Evolutionary conservation across 176 grass and related monocot species (phyloP), one percentile per base, ranked within the genome.

Genomic region (Ananas comosus): DNA sequence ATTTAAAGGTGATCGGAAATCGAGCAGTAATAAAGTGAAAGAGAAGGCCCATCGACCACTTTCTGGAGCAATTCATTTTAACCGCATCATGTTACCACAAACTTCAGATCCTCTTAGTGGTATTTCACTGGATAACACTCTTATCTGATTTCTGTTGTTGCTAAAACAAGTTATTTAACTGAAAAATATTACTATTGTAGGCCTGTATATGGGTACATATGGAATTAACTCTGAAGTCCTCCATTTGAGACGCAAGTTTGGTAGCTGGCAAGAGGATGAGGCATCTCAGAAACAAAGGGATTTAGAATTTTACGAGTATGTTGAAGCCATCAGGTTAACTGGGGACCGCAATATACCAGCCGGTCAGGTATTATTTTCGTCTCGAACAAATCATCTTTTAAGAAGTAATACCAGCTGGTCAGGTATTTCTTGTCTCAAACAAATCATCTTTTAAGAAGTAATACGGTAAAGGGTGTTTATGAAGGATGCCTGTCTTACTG

Each of bases 281-380:
- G 69, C 68, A 17, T 68, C 72, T 78, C 76, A 88, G 17, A 72
- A 80, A 59, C 63, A 83, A 42, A 66, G 10, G 49, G 73, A 92
- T 65, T 81, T 97, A 75, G 78, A 88, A 66, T 97, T 97, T 73
- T 93, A 97, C 86, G 94, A 97, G 72, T 93, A 93, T 33, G 89
- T 97, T 65, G 89, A 97, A 83, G 94, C 84, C 33, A 79, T 70
- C 66, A 97, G 90, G 73, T 79, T 97, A 76, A 90, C 84, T 78
- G 89, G 89, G 19, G 86, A 88, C 57, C 88, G 85, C 57, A 82
- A 87, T 64, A 79, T 85, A 66, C 86, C 93, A 70, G 82, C 84
- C 28, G 89, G 87, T 79, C 86, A 97, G 87, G 94, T 97, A 83
- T 74, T 71, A 42, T 10, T n/a, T 69, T 69, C 28, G 48, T 17